Base-by-base conservation (phyloP, 306 rosid genomes). In the Glycine tomentella region DNA sequence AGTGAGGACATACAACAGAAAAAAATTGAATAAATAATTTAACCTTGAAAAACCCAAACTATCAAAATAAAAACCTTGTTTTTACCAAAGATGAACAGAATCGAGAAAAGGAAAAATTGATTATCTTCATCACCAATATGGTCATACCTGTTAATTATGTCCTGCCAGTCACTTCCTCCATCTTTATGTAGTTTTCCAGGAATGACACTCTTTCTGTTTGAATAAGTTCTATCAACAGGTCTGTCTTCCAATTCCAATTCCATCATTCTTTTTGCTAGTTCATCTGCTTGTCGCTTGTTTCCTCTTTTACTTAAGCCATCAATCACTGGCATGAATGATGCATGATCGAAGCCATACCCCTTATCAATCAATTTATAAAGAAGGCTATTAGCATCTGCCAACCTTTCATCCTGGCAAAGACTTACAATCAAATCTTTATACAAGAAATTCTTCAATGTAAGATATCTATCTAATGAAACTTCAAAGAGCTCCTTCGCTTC, bases 231-330 rank as follows among this genome's bases (percentile, higher is more conserved):
- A 65, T 88, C 80, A 7, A 20, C 72, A 49, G 79, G 69, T 76
- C 88, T 84, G 55, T 79, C 92, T 79, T 88, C 93, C 34, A 90
- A 86, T 72, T 92, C 85, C 87, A 93, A 87, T 84, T 90, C 91
- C 94, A 91, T 90, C 95, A 91, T 95, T 79, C 62, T 85, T 70
- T 87, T 92, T 36, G 92, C 91, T 64, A 95, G 90, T 83, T 89
- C 93, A 89, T 89, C 89, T 71, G 92, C 94, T 73, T 87, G 91
- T 17, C 84, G 87, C 75, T 89, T 95, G 80, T 86, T 88, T 76
- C 97, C 99, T 80, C 82, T 86, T 85, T 86, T 88, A 87, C 88
- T 87, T 79, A 95, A 89, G 72, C 91, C 92, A 83, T 95, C 98
- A 77, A 93, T 91, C 81, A 91, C 89, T 20, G 94, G 91, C 85